Percentiles rank a stretch among this genome's conserved stretches.
Conservation (phyloP, 495 filamentous ascomycete genomes). For the Xylaria cubensis region DNA sequence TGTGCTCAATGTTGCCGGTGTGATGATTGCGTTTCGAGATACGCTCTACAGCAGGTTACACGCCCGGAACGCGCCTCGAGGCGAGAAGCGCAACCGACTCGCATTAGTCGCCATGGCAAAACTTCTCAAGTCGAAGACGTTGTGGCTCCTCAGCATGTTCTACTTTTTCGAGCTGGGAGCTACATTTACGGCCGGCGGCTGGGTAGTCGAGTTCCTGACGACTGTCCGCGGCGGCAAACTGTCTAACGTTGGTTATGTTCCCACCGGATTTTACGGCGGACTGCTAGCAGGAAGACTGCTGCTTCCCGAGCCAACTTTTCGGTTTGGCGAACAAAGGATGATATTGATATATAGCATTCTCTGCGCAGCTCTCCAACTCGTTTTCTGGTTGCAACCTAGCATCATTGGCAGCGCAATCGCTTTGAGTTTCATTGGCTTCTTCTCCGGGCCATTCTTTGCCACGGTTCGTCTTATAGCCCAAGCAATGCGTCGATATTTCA, state of each 20-base stretch:
- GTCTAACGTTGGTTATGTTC: conserved; percentile 69
- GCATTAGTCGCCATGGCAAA: conserved; percentile 33
- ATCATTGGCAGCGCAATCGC: conserved; percentile 76
- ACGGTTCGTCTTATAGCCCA: conserved; percentile 38
- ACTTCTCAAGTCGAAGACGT: conserved; percentile 38
- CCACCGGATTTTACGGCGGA: conserved; percentile 71
- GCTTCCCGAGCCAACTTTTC: conserved; percentile 61
- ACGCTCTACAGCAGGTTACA: conserved; percentile 34
- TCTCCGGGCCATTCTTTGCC: conserved; percentile 61
- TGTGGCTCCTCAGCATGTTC: conserved; percentile 59
- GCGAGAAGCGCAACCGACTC: conserved; percentile 26
- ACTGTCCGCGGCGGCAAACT: conserved; percentile 68
- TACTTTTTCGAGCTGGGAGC: conserved; percentile 59
- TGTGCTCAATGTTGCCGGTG: conserved; percentile 47
- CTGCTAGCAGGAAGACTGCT: conserved; percentile 60
- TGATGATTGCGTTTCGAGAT: conserved; percentile 45
- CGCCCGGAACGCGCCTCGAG: conserved; percentile 4
- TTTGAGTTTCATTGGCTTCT: conserved; percentile 74
- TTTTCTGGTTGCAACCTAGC: conserved; percentile 68
- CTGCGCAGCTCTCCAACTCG: conserved; percentile 61
- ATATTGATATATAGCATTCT: conserved; percentile 58
- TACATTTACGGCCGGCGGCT: conserved; percentile 53
- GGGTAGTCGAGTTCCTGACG: conserved; percentile 70
- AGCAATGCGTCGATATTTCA: not conserved
- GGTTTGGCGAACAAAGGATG: conserved; percentile 60